phyloP scores from a whole-genome alignment of 169 alveolate genomes.

The Plasmodium knowlesi region DNA sequence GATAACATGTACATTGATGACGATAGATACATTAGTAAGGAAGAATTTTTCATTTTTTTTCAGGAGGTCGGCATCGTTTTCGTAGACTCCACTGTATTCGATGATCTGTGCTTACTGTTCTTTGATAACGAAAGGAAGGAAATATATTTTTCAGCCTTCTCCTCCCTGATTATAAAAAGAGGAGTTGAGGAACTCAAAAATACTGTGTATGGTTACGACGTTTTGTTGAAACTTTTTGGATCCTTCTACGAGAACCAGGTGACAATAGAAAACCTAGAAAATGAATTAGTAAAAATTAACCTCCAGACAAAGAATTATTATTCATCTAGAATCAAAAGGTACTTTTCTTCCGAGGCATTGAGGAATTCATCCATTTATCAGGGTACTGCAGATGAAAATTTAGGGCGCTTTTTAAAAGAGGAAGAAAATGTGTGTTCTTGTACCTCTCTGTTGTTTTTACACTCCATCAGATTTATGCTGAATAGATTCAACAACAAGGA shows the following conservation, averaged over 20 bases:
- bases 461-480: conserved; percentile 41
- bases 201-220: conserved; percentile 55
- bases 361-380: not conserved
- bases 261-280: conserved; percentile 38
- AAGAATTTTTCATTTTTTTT: conserved; percentile 60
- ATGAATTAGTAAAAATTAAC: conserved; percentile 36
- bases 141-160: conserved; percentile 40
- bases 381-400: conserved; percentile 3
- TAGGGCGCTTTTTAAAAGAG: conserved; percentile 13
- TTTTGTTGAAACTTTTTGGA: conserved; percentile 17
- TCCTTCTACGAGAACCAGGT: conserved; percentile 17
- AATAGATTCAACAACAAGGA: conserved; percentile 12
- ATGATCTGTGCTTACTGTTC: conserved; percentile 49
- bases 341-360: conserved; percentile 11
- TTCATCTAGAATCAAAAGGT: conserved; percentile 19
- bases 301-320: conserved; percentile 41
- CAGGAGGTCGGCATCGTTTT: conserved; percentile 54
- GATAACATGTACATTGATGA: conserved; percentile 43
- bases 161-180: conserved; percentile 36
- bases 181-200: conserved; percentile 56
- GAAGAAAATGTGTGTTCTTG: conserved; percentile 52
- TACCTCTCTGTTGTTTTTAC: conserved; percentile 53
- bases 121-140: conserved; percentile 14
- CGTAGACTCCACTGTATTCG: conserved; percentile 40
- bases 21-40: conserved; percentile 46